Evolutionary conservation across 441 rosid species (phyloP).

Genomic region (Biscutella laevigata): DNA sequence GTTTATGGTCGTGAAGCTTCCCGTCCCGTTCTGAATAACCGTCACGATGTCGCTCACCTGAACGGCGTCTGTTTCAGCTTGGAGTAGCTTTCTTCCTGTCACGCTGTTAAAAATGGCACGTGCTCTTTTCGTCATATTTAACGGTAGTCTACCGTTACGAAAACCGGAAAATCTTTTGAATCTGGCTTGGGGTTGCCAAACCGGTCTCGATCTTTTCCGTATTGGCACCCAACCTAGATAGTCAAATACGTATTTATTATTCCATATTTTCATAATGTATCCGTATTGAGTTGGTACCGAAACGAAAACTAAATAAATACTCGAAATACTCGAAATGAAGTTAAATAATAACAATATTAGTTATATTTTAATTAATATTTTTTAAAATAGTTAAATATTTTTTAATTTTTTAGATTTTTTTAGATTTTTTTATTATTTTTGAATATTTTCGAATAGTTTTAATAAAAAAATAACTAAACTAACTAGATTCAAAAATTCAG

Average conservation of each 20-base stretch:
- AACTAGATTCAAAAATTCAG: no score
- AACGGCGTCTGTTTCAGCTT: slow-evolving; percentile 22
- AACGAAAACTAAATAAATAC: no score
- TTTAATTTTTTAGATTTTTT: no score
- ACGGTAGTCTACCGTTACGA: slow-evolving; percentile 39
- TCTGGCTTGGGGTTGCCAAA: slow-evolving; percentile 23
- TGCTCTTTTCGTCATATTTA: slow-evolving; percentile 44
- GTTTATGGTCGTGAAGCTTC: slow-evolving; percentile 58
- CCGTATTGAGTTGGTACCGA: no score
- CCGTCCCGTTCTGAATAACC: slow-evolving; percentile 59
- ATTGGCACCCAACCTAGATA: slow-evolving; percentile 29
- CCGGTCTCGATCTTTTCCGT: slow-evolving; percentile 21
- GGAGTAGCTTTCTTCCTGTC: slow-evolving; percentile 33
- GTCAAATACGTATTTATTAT: background rate
- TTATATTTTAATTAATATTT: no score
- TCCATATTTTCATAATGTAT: no score
- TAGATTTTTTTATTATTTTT: no score
- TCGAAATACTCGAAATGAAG: no score
- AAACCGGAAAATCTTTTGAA: slow-evolving; percentile 25
- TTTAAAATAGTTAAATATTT: no score
- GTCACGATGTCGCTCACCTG: slow-evolving; percentile 50
- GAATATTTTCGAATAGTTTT: no score
- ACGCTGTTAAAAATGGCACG: slow-evolving; percentile 38
- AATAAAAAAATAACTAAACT: no score
- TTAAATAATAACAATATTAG: no score